Evolutionary conservation across 345 rosid genomes (phyloP).

Genomic region (Dipteronia dyeriana): DNA sequence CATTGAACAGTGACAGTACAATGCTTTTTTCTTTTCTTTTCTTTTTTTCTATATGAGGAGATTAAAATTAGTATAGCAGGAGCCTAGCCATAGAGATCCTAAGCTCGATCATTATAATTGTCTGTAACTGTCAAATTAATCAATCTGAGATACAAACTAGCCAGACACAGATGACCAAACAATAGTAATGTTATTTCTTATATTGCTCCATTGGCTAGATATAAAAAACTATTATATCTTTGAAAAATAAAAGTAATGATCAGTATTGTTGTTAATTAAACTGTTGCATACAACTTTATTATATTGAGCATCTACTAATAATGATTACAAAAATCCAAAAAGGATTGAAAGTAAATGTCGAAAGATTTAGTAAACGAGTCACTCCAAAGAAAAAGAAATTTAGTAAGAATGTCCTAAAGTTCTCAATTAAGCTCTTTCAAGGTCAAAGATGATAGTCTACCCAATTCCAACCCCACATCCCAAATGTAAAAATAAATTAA

Average conservation of each 20-base stretch:
- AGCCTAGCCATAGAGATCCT: background rate
- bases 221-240: background rate
- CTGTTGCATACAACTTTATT: background rate
- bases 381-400: background rate
- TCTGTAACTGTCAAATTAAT: background rate
- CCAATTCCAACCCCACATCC: background rate
- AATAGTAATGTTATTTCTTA: background rate
- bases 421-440: background rate
- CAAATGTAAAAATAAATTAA: background rate
- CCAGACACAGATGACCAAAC: background rate
- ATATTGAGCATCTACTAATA: background rate
- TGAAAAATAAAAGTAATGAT: background rate
- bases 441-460: background rate
- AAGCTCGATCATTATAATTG: background rate
- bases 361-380: background rate
- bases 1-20: background rate
- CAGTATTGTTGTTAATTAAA: background rate
- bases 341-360: background rate
- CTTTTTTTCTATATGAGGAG: background rate
- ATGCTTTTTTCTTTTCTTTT: background rate
- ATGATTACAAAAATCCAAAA: no score
- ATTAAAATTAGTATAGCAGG: background rate
- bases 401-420: conserved; percentile 2
- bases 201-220: background rate
- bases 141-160: background rate